Percentiles rank a stretch among this genome's conserved stretches.
These are phyloP conservation scores for Boletellus sp. DNA, from an alignment of 1,284 basidiomycete genomes.

Conservation along the genomic window DNA sequence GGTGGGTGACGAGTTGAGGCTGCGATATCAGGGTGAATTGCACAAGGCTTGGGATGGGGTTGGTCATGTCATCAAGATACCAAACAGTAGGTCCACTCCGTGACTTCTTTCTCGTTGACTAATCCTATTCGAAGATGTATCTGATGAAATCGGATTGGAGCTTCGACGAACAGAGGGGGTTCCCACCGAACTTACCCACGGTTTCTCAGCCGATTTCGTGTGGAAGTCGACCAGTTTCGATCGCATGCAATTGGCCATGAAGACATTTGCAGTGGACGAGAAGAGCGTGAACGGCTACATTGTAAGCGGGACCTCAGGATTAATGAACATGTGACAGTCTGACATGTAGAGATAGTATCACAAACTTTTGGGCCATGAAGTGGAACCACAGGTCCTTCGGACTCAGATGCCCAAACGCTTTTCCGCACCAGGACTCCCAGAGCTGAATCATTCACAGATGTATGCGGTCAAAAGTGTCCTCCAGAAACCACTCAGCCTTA, in stretches of 20 bases:
- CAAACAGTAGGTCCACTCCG: constrained; percentile 74
- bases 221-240: constrained; percentile 99
- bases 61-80: constrained; percentile 97
- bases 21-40: constrained; percentile 87
- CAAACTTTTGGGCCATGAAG: constrained; percentile 95
- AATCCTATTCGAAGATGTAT: constrained; percentile 65
- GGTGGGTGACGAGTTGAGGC: constrained; percentile 91
- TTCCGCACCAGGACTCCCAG: constrained; percentile 94
- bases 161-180: constrained; percentile 90
- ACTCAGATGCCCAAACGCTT: constrained; percentile 96
- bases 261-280: constrained; percentile 98
- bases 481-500: constrained; percentile 96
- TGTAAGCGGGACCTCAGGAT: constrained; percentile 39
- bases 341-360: constrained; percentile 68
- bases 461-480: constrained; percentile 98
- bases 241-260: constrained; percentile 98
- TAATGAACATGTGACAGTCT: constrained; percentile 3
- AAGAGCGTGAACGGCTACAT: constrained; percentile 99
- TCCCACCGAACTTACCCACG: constrained; percentile 90
- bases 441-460: constrained; percentile 99
- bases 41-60: constrained; percentile 95
- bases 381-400: constrained; percentile 84
- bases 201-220: constrained; percentile 95
- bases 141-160: constrained; percentile 96
- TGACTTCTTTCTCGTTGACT: constrained; percentile 11